Evolutionary conservation across 2,329 filamentous ascomycete species (phyloP).

Genomic region (Cytospora piceae): DNA sequence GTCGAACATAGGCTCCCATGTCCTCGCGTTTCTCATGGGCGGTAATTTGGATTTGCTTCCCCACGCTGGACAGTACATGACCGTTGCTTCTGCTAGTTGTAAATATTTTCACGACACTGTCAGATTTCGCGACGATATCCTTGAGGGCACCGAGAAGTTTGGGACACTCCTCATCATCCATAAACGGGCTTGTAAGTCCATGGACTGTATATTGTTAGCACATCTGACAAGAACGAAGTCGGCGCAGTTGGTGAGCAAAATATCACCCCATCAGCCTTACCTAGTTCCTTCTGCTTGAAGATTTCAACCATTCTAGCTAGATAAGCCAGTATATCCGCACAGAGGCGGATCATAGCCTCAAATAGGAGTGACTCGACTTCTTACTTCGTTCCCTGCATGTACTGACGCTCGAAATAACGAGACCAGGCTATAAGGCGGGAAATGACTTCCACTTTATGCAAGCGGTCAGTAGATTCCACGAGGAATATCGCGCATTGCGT

Average conservation of each 20-base stretch:
- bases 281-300: neutral
- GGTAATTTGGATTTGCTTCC: neutral
- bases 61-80: neutral
- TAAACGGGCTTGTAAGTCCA: neutral
- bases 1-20: neutral
- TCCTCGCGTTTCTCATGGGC: neutral
- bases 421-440: neutral
- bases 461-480: too few relatives aligned
- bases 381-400: neutral
- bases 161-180: neutral
- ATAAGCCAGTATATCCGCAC: neutral
- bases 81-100: neutral
- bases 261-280: neutral
- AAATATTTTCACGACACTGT: neutral
- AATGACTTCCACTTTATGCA: neutral
- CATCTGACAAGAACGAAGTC: too few relatives aligned
- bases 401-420: neutral
- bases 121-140: neutral
- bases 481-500: too few relatives aligned
- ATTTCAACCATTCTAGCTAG: neutral
- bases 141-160: neutral
- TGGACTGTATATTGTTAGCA: neutral
- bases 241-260: too few relatives aligned
- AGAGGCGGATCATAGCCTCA: neutral
- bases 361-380: neutral